Base-by-base conservation (phyloP, 805 yeast genomes). In the Naumovozyma baii region DNA sequence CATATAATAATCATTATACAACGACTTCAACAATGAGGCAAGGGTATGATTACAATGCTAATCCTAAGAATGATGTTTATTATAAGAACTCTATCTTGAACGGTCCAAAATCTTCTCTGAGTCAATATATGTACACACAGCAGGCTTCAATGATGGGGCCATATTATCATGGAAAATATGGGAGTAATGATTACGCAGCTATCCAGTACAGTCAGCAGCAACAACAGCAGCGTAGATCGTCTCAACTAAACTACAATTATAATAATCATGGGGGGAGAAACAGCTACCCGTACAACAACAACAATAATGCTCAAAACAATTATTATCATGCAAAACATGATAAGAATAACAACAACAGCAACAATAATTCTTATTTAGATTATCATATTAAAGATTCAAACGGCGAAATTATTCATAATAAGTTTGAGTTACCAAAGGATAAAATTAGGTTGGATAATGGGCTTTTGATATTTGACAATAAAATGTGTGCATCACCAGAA, bases 401-500 rank as follows among this genome's bases (percentile, higher is more conserved):
- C 10, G 26, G 26, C 10, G 10, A 22, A 7, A 10, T 22, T 10
- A 22, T 22, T 22, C 26, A 7, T 22, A 7, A 7, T 7, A 22
- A 22, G 10, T 7, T 22, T 7, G 26, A 22, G 10, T 10, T 10
- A 22, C 7, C 26, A 10, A 10, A 22, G 10, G 26, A 22, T 22
- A 22, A 22, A 22, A 10, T 22, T 22, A 22, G 10, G 10, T 22
- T 33, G 5, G 87, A 80, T 33, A 80, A 80, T 53, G 86, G 87
- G 1, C 60, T 55, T 17, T 30, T 80, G 30, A 50, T 79, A 33
- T 70, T 69, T 38, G 73, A 74, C 34, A 73, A 70, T 39, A 67
- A 70, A 37, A 76, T 81, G 22, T 62, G 76, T 17, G 74, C 86
- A 2, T 77, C 87, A 0, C 62, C 69, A 0, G 78, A 73, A 10